Conservation (phyloP, 176 grass and related monocot species). For the Ananas comosus region DNA sequence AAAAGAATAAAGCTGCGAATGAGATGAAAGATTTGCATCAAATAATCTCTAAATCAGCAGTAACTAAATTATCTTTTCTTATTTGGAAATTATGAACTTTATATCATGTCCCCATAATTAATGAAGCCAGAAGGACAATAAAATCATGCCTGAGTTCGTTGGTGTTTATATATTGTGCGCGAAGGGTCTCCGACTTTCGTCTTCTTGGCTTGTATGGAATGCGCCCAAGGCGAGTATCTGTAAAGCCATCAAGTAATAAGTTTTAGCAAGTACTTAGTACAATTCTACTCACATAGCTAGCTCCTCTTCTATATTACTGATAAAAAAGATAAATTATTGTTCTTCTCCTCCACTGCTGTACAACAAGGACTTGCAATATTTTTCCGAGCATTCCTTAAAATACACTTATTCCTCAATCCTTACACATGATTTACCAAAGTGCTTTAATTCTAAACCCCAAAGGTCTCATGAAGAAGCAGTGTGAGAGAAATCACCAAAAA, state of each 20-base stretch:
- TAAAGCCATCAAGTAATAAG: constrained; percentile 15
- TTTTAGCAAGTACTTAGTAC: neutral
- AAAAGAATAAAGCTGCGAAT: neutral
- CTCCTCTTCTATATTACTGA: neutral
- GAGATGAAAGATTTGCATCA: neutral
- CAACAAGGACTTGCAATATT: too few species aligned
- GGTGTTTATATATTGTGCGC: constrained; percentile 74
- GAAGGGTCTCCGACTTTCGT: constrained; percentile 88
- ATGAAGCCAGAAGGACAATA: constrained; percentile 7
- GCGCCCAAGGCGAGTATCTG: constrained; percentile 36
- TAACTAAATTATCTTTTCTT: neutral
- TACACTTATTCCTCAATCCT: too few species aligned
- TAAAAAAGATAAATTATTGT: too few species aligned
- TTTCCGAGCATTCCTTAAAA: too few species aligned
- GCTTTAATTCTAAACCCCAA: too few species aligned
- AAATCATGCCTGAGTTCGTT: constrained; percentile 56
- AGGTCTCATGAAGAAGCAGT: neutral
- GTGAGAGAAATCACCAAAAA: neutral
- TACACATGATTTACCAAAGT: too few species aligned
- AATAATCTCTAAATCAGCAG: neutral
- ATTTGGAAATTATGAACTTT: neutral
- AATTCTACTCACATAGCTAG: neutral
- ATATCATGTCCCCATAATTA: neutral
- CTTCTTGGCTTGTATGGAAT: constrained; percentile 49
- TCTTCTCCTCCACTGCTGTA: too few species aligned